A percentile compares a stretch with the other conserved stretches of the same genome.
These are phyloP conservation scores for Aspergillus udagawae DNA, from an alignment of 2,329 filamentous ascomycete species.

Conservation along the genomic window DNA sequence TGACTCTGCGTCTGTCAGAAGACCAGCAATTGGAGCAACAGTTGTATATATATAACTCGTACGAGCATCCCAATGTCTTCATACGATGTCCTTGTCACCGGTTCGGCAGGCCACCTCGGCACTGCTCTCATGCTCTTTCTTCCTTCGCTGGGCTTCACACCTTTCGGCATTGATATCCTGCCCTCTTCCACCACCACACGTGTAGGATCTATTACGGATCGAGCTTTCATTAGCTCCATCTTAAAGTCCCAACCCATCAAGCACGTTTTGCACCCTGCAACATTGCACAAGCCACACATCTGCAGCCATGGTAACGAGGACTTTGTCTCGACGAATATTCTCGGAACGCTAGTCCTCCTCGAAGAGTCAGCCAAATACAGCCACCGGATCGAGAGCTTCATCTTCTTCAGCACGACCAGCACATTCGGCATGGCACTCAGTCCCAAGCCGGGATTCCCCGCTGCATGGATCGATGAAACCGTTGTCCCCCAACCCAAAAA, in stretches of 20 bases:
- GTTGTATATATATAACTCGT: too few relatives aligned
- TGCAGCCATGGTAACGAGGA: conserved; percentile 3
- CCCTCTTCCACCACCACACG: too few relatives aligned
- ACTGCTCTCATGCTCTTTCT: conserved; percentile 11
- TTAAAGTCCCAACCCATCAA: conserved; percentile 4
- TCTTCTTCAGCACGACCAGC: conserved; percentile 11
- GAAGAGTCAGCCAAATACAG: too few relatives aligned
- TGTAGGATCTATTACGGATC: too few relatives aligned
- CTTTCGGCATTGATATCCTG: conserved; percentile 9
- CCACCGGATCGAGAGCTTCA: neutral
- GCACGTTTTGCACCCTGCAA: conserved; percentile 6
- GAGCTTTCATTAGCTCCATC: neutral
- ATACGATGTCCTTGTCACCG: conserved; percentile 11
- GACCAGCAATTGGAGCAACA: too few relatives aligned
- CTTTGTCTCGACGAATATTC: conserved; percentile 7
- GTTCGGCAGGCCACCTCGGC: conserved; percentile 11
- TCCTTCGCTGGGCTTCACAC: conserved; percentile 8
- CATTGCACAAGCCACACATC: conserved; percentile 8
- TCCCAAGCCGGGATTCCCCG: conserved; percentile 9
- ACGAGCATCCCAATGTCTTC: too few relatives aligned
- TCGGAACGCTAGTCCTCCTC: neutral
- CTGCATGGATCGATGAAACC: conserved; percentile 10
- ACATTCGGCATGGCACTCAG: conserved; percentile 8
- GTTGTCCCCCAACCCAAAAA: conserved; percentile 8
- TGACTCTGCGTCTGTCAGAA: too few relatives aligned